phyloP scores from a whole-genome alignment of 1,284 basidiomycete species.

The Trichosporon ovoides region DNA sequence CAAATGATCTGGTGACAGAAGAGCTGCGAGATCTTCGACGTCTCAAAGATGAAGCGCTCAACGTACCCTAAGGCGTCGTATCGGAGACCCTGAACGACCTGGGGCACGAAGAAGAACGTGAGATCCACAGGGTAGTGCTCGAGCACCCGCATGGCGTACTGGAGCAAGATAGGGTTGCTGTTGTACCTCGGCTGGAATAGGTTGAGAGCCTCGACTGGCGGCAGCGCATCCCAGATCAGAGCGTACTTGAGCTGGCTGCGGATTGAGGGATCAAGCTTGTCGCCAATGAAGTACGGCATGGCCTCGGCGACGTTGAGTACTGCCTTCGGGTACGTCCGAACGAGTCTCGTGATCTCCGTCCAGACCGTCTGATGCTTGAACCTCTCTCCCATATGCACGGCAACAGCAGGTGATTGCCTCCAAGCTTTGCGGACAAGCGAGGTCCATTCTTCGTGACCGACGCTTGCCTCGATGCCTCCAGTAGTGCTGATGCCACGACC shows the following conservation, averaged over 20 bases:
- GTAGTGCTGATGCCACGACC: conserved; percentile 47
- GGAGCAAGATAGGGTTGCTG: conserved; percentile 78
- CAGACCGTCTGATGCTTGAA: conserved; percentile 65
- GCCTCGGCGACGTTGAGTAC: conserved; percentile 75
- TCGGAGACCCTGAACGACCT: conserved; percentile 92
- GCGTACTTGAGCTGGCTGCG: conserved; percentile 58
- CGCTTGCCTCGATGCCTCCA: background rate
- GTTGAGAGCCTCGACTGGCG: conserved; percentile 77
- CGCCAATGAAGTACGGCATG: conserved; percentile 71
- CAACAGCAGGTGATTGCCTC: conserved; percentile 75
- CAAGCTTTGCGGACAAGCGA: conserved; percentile 68
- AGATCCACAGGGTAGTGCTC: conserved; percentile 91
- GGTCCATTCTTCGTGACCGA: conserved; percentile 62
- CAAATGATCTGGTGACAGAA: conserved; percentile 99
- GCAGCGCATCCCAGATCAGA: conserved; percentile 79
- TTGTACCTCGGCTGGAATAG: conserved; percentile 81
- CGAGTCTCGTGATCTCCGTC: conserved; percentile 66
- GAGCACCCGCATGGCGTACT: conserved; percentile 94
- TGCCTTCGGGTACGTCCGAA: conserved; percentile 66
- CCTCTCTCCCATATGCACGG: conserved; percentile 73
- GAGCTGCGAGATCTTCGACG: conserved; percentile 91
- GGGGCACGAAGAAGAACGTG: conserved; percentile 99
- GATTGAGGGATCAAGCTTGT: conserved; percentile 54
- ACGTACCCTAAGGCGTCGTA: conserved; percentile 89
- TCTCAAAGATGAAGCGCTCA: conserved; percentile 92